Base-by-base conservation (phyloP, 129 eudicot species). In the Arctium lappa region DNA sequence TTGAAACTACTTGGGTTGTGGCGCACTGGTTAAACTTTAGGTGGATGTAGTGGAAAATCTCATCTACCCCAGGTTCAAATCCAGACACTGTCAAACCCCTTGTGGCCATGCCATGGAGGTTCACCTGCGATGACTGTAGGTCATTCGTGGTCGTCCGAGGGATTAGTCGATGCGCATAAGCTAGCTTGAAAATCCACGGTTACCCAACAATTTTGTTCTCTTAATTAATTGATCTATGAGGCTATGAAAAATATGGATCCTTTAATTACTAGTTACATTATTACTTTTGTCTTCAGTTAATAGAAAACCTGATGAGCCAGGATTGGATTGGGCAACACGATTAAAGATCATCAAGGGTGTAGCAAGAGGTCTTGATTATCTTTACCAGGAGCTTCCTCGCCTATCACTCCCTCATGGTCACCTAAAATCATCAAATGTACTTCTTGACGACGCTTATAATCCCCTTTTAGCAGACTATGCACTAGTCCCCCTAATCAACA, bases 391-490 rank as follows among this genome's bases (percentile, higher is more conserved):
- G 44, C 85, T 92, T 48, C 89, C 94, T 9, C 74, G 79, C 36
- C 32, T 86, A 73, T 76, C 89, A 0, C 85, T 88, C 80, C 97
- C 97, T 37, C 94, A 93, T 15, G 97, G 95, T 74, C 91, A 93
- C 83, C 89, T 93, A 13, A 93, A 93, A 76, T 93, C 97, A 5
- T 89, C 95, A 0, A 93, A 89, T 60, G 91, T 91, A 2, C 87
- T 91, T 53, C 87, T 93, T 3, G 84, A 89, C 56, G 36, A 65
- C 1, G 60, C 80, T 22, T 83, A 44, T 3, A 88, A 89, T 32
- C 91, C 97, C 32, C n/a, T 89, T 3, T 16, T 93, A 38, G 48
- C 85, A 0, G 95, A 93, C 75, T 93, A 91, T 18, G 91, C 83
- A 5, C 73, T 93, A 7, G 69, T 80, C 0, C 94, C 95, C 0